These are phyloP conservation scores for Cryptosporidium sp. DNA, from an alignment of 169 alveolate species.

Conservation along the genomic window DNA sequence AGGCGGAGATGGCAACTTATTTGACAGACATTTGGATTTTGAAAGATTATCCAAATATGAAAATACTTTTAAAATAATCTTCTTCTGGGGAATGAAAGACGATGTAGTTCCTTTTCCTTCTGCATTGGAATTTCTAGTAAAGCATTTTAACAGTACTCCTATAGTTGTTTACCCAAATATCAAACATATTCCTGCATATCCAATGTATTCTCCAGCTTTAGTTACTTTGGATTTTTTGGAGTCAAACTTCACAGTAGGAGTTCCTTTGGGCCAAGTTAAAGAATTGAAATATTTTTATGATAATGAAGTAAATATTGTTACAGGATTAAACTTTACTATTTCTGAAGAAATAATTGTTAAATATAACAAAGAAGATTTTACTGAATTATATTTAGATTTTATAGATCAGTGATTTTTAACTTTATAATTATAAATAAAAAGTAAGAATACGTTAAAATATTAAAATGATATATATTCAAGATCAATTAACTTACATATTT, in stretches of 20 bases:
- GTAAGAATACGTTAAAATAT: too few species aligned
- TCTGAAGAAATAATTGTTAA: not conserved
- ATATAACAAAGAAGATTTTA: not conserved
- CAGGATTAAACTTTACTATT: not conserved
- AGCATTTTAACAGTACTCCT: not conserved
- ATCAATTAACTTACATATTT: constrained; percentile 49
- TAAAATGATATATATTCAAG: not conserved
- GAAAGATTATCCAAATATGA: not conserved
- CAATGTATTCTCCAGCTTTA: not conserved
- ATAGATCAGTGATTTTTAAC: not conserved
- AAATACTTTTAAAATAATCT: not conserved
- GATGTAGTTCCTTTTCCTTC: constrained; percentile 20
- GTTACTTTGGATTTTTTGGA: constrained; percentile 7
- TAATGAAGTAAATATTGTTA: constrained; percentile 3
- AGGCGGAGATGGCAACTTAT: constrained; percentile 16
- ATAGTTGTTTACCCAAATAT: constrained; percentile 47
- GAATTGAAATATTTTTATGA: constrained; percentile 14
- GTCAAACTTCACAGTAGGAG: not conserved
- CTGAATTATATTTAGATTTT: constrained; percentile 15
- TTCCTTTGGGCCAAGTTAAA: constrained; percentile 10
- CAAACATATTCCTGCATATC: constrained; percentile 9
- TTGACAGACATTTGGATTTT: constrained; percentile 17
- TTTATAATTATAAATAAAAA: not conserved
- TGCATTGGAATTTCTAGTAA: constrained; percentile 25
- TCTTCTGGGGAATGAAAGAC: constrained; percentile 55